Percentiles rank a stretch among this genome's conserved stretches.
Conservation (phyloP, 2,329 filamentous ascomycete species). For the Botrytis medusae region DNA sequence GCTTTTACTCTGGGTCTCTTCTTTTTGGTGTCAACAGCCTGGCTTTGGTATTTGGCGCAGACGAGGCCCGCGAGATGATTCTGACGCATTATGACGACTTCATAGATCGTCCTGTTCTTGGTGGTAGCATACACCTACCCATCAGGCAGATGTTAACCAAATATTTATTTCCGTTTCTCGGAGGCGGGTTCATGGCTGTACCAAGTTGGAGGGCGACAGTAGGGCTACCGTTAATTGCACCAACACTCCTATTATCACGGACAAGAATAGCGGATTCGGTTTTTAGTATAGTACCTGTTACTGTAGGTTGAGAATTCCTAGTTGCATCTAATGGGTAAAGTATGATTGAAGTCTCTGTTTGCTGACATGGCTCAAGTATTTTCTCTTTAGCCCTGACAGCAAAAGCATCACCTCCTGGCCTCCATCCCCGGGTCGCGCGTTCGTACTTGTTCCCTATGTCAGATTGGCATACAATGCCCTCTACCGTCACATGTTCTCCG, state of each 20-base stretch:
- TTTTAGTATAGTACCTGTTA: conserved; percentile 40
- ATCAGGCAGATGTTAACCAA: neutral
- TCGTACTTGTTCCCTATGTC: conserved; percentile 65
- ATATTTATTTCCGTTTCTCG: conserved; percentile 34
- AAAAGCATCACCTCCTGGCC: conserved; percentile 41
- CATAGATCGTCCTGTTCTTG: conserved; percentile 4
- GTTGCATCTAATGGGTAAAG: neutral
- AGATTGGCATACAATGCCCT: conserved; percentile 62
- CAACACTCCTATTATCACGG: conserved; percentile 66
- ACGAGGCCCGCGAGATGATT: conserved; percentile 49
- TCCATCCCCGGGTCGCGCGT: conserved; percentile 63
- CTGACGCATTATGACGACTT: conserved; percentile 11
- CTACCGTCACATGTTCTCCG: conserved; percentile 45
- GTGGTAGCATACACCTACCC: conserved; percentile 4
- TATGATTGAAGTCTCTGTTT: neutral
- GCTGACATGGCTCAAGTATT: conserved; percentile 33
- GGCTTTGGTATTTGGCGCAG: conserved; percentile 63
- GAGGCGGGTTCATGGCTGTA: conserved; percentile 23
- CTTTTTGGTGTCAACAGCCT: conserved; percentile 62
- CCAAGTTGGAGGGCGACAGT: conserved; percentile 40
- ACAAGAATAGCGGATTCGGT: conserved; percentile 57
- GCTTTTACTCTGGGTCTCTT: conserved; percentile 51
- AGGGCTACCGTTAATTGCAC: conserved; percentile 66
- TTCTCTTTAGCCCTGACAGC: conserved; percentile 30
- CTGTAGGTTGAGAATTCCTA: conserved; percentile 30